Evolutionary conservation across 305 asterid genomes (phyloP).

Genomic region (Solanum hybrid): DNA sequence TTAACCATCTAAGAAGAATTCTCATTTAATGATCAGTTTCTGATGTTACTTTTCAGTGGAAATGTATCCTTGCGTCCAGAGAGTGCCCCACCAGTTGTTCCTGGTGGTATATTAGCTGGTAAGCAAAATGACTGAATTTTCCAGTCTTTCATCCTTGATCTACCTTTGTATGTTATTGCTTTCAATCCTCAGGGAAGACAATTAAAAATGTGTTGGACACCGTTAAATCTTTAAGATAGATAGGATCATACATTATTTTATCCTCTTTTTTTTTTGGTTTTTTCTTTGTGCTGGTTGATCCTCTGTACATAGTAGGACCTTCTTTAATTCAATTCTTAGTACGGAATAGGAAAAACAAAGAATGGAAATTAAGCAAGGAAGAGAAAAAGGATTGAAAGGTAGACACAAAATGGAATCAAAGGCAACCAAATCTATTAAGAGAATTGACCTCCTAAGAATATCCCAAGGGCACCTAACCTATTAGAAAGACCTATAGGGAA

Average conservation of each 20-base stretch:
- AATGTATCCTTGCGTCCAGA: conserved; percentile 54
- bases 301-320: background rate
- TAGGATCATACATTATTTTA: background rate
- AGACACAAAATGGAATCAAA: background rate
- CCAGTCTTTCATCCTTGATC: background rate
- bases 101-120: conserved; percentile 98
- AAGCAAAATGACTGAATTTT: conserved; percentile 14
- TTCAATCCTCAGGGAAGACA: background rate
- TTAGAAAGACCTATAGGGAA: background rate
- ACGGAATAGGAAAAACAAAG: background rate
- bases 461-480: background rate
- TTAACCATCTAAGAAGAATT: background rate
- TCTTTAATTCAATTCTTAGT: background rate
- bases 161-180: background rate
- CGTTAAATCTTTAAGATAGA: background rate
- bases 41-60: conserved; percentile 49
- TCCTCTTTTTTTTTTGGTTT: background rate
- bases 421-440: background rate
- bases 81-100: conserved; percentile 39
- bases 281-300: background rate
- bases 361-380: background rate
- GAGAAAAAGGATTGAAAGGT: background rate
- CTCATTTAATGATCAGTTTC: background rate
- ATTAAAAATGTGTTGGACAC: background rate
- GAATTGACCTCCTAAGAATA: background rate